These are phyloP conservation scores for Rhizopogon roseolus DNA, from an alignment of 768 basidiomycete species.

Conservation along the genomic window DNA sequence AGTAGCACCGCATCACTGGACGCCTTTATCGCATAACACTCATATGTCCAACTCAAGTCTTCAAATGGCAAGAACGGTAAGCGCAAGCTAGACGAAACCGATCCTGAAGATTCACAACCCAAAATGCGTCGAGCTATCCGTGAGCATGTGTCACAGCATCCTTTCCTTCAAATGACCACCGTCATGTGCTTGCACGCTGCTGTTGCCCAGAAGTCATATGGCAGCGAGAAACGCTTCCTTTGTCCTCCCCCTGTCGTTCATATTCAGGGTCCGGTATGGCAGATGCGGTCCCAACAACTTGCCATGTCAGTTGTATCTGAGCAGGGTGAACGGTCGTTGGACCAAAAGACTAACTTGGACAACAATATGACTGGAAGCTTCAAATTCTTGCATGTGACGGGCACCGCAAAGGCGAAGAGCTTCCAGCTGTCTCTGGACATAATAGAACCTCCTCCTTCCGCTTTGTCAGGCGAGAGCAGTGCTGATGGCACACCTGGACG, in stretches of 20 bases:
- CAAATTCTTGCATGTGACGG: slow-evolving; percentile 88
- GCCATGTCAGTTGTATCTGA: slow-evolving; percentile 86
- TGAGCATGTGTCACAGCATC: slow-evolving; percentile 77
- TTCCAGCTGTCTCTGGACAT: slow-evolving; percentile 85
- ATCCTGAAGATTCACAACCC: slow-evolving; percentile 57
- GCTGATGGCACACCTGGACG: slow-evolving; percentile 45
- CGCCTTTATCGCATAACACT: slow-evolving; percentile 19
- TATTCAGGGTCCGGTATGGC: slow-evolving; percentile 85
- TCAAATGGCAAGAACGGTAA: slow-evolving; percentile 47
- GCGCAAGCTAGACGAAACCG: slow-evolving; percentile 67
- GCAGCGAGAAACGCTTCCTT: slow-evolving; percentile 91
- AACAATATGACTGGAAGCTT: slow-evolving; percentile 84
- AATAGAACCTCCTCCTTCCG: slow-evolving; percentile 62
- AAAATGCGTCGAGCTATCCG: slow-evolving; percentile 85
- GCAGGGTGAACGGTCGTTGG: slow-evolving; percentile 75
- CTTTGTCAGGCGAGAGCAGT: slow-evolving; percentile 35
- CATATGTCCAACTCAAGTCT: slow-evolving; percentile 12
- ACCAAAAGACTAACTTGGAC: slow-evolving; percentile 81
- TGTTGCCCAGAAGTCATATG: slow-evolving; percentile 94
- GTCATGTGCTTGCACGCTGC: slow-evolving; percentile 88
- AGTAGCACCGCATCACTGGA: slow-evolving; percentile 8
- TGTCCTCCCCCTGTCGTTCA: slow-evolving; percentile 92
- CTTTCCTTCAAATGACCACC: slow-evolving; percentile 84
- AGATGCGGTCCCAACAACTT: slow-evolving; percentile 75
- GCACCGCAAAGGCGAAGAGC: slow-evolving; percentile 85